Evolutionary conservation across 352 stramenopile species (phyloP), one percentile per base, ranked within the genome.

Genomic region (Phytophthora meadii): DNA sequence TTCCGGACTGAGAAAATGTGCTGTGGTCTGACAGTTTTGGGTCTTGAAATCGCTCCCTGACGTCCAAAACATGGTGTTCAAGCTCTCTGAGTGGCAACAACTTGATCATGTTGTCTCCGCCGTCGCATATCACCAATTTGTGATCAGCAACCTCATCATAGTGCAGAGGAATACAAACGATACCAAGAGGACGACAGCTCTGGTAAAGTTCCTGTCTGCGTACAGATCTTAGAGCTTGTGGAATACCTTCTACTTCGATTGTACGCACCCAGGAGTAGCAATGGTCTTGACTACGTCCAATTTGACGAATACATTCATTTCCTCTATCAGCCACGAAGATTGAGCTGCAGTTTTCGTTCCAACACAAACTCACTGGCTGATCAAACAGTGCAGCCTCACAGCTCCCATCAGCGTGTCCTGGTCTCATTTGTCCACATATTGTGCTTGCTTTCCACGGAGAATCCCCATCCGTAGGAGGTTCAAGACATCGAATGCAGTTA

Each of bases 401-500:
- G 37, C 64, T 70, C 8, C 77, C 72, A 44, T 83, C 61, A 17
- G 62, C 42, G 37, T 81, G 65, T 22, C 77, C 72, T 47, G 74
- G 52, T 15, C 30, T 22, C 0, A 30, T 40, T 25, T 72, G 62
- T 2, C 72, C 74, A 39, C 74, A 81, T 39, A 82, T 47, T 0
- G 71, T 82, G 12, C 37, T 67, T 15, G 60, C 62, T 50, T 65
- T 46, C 74, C 72, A 83, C 2, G 42, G 34, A 39, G 50, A 49
- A 22, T 28, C 52, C 4, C 28, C 34, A 30, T 61, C 41, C 8
- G 32, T 49, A 19, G 56, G 44, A 51, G 62, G 51, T 45, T 64
- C 7, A 4, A 87, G 40, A 27, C 63, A 74, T 25, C 76, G 74
- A 53, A 88, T 76, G 72, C 76, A 84, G 30, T 88, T 80, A 48